A percentile compares a stretch with the other conserved stretches of the same genome.
Conservation (phyloP, 2,329 filamentous ascomycete species). For the Pseudonectria foliicola region DNA sequence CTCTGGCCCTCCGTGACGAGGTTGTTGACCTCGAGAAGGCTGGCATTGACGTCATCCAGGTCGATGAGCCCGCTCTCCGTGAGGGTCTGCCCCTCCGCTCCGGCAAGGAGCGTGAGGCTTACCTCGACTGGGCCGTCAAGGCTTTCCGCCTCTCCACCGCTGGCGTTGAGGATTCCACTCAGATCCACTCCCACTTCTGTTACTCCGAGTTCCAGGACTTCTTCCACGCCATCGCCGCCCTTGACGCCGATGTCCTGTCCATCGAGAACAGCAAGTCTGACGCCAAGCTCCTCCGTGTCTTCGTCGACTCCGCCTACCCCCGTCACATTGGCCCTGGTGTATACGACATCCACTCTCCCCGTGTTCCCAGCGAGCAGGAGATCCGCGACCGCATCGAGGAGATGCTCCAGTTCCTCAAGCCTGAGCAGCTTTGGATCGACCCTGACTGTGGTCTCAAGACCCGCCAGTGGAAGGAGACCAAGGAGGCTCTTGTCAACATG, state of each 20-base stretch:
- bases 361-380: conserved; percentile 94
- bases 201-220: conserved; percentile 99
- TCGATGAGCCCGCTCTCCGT: conserved; percentile 97
- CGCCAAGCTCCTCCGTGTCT: conserved; percentile 97
- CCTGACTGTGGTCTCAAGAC: conserved; percentile 99
- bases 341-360: conserved; percentile 99
- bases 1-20: conserved; percentile 95
- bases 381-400: conserved; percentile 96
- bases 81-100: conserved; percentile 96
- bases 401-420: conserved; percentile 96
- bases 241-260: conserved; percentile 95
- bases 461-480: conserved; percentile 96
- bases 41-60: conserved; percentile 96
- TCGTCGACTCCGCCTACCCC: conserved; percentile 94
- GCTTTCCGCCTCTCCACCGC: conserved; percentile 94
- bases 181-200: conserved; percentile 99
- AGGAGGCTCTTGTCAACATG: conserved; percentile 93
- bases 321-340: conserved; percentile 98
- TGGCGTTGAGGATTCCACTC: conserved; percentile 88
- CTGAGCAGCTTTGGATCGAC: conserved; percentile 99
- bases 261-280: conserved; percentile 99
- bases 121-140: conserved; percentile 95
- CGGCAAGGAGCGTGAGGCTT: conserved; percentile 91
- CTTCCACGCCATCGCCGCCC: conserved; percentile 98
- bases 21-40: conserved; percentile 96